phyloP scores from a whole-genome alignment of 2,329 filamentous ascomycete genomes.

The Aureobasidium namibiae region DNA sequence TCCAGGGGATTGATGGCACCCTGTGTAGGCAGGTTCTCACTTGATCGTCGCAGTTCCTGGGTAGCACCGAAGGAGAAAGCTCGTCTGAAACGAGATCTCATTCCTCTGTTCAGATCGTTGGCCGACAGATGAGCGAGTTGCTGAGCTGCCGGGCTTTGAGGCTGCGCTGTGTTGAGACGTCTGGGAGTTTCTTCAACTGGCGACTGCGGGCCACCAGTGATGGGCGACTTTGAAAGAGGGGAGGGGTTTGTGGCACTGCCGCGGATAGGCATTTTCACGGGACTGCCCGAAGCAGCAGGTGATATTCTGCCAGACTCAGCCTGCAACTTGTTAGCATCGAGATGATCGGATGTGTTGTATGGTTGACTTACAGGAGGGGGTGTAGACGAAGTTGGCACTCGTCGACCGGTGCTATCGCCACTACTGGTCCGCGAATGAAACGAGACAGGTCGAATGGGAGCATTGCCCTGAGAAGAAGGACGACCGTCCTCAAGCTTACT shows the following conservation, averaged over 20 bases:
- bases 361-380: slow-evolving; percentile 8
- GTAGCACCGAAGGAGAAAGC: slow-evolving; percentile 97
- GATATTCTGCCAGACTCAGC: slow-evolving; percentile 15
- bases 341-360: neutral
- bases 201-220: slow-evolving; percentile 8
- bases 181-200: slow-evolving; percentile 8
- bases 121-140: slow-evolving; percentile 82
- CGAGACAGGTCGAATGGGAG: slow-evolving; percentile 27
- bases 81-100: slow-evolving; percentile 77
- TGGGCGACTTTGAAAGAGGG: slow-evolving; percentile 33
- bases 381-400: slow-evolving; percentile 15
- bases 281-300: slow-evolving; percentile 13
- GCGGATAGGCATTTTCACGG: slow-evolving; percentile 24
- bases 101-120: slow-evolving; percentile 67
- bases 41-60: slow-evolving; percentile 74
- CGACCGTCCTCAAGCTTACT: slow-evolving; percentile 20
- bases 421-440: slow-evolving; percentile 28
- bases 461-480: slow-evolving; percentile 21
- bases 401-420: slow-evolving; percentile 22
- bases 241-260: slow-evolving; percentile 36
- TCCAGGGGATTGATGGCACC: slow-evolving; percentile 22
- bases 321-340: neutral
- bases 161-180: slow-evolving; percentile 17
- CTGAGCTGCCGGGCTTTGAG: slow-evolving; percentile 64
- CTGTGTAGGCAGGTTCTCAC: slow-evolving; percentile 42